Conservation (phyloP, 1,284 basidiomycete genomes). For the Mycosarcoma mackinlayi region DNA sequence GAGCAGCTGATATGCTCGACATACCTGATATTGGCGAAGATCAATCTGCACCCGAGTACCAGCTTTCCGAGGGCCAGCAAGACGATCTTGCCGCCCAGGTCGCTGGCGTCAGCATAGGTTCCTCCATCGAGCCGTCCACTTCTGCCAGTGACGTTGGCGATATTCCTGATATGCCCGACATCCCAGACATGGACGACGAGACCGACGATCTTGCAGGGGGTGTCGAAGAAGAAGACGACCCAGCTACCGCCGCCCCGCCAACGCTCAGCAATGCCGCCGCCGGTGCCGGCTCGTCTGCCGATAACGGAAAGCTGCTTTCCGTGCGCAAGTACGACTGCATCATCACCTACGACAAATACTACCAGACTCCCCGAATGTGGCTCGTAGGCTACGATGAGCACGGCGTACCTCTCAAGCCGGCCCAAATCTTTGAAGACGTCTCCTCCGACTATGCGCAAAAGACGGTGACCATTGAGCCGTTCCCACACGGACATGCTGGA, state of each 20-base stretch:
- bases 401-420: slow-evolving; percentile 71
- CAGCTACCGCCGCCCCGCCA: slow-evolving; percentile 58
- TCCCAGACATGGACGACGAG: slow-evolving; percentile 63
- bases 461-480: slow-evolving; percentile 97
- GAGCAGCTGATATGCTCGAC: slow-evolving; percentile 53
- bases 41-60: slow-evolving; percentile 40
- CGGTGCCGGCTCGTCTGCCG: slow-evolving; percentile 71
- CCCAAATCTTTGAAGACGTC: slow-evolving; percentile 96
- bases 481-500: slow-evolving; percentile 85
- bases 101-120: slow-evolving; percentile 42
- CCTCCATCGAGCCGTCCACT: slow-evolving; percentile 6
- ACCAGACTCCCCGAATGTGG: slow-evolving; percentile 66
- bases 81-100: slow-evolving; percentile 58
- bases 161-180: slow-evolving; percentile 57
- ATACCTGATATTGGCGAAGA: slow-evolving; percentile 62
- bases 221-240: slow-evolving; percentile 61
- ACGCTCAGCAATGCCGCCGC: slow-evolving; percentile 6
- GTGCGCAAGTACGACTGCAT: slow-evolving; percentile 99
- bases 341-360: slow-evolving; percentile 94
- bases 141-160: slow-evolving; percentile 32
- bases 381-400: slow-evolving; percentile 66
- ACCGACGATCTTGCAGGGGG: slow-evolving; percentile 53
- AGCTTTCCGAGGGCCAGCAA: slow-evolving; percentile 55
- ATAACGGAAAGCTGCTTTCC: slow-evolving; percentile 79
- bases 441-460: slow-evolving; percentile 97